Evolutionary conservation across 495 filamentous ascomycete genomes (phyloP), one percentile per base, ranked within the genome.

Genomic region (Trichoderma asperelloides): DNA sequence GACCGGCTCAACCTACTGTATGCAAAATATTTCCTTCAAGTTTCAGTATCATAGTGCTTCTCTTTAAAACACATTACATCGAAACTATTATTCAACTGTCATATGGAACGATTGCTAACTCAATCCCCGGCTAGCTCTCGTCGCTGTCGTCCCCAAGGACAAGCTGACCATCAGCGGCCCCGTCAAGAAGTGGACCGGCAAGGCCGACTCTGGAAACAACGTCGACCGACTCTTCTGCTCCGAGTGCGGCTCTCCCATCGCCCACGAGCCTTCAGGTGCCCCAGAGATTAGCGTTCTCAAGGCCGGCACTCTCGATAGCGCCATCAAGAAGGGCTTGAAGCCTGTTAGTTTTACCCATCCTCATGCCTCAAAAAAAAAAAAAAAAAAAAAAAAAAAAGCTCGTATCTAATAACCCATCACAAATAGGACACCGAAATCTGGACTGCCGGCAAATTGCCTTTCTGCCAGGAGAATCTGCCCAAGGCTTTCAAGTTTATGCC

Each of bases 151-250:
- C 65, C 86, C 80, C 75, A 88, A 89, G 77, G 85, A 80, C 70
- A 81, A 81, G 69, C 73, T 88, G 70, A 82, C 77, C 68, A 78
- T 87, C 76, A 79, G 78, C n/a, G 87, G 87, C 67, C 85, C 86
- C 39, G 74, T 77, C 78, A 89, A 89, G 81, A 86, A 76, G 77
- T 89, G 72, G 74, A 76, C 84, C 28, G 81, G 83, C 70, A 76
- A 70, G 30, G 87, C 82, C 64, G 75, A 72, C 67, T 87, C 84
- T 3, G 87, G 87, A 71, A 78, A 84, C 51, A 71, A 79, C 64
- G 87, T 89, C 55, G 84, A 85, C 79, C 87, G 87, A 62, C 76
- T 87, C 76, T 89, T 89, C 82, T 89, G 87, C 82, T 78, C 76
- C 65, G 85, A 88, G 71, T 89, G 87, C 76, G 87, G 87, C 65